Evolutionary conservation across 345 rosid species (phyloP), one percentile per base, ranked within the genome.

Genomic region (Eucalyptus globulus): DNA sequence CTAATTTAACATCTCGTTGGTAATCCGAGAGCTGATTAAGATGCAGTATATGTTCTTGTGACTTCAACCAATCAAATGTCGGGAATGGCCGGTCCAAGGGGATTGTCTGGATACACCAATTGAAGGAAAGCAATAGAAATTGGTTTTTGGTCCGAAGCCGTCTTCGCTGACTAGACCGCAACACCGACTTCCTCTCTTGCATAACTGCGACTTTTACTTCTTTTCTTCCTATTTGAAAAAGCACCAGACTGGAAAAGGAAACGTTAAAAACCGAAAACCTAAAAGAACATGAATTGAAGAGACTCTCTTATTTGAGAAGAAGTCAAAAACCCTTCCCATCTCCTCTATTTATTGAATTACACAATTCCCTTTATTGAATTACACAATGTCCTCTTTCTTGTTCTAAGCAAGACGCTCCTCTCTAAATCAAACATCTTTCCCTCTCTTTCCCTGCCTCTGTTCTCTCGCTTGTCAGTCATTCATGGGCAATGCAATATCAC

Each of bases 401-500:
- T 17, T 72, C 45, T 37, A 37, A 10, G 81, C 81, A 34, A 72
- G 81, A 19, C 81, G 45, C 26, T 72, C 81, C 81, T 65, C 76
- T 65, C 24, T n/a, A 65, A n/a, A 15, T 65, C 76, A n/a, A 65
- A 65, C 40, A 15, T 34, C 81, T 34, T 43, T 72, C 80, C 21
- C 49, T 24, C 27, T 34, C 31, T 22, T 19, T 54, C 80, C 19
- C 37, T 14, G 12, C 14, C 65, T n/a, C 83, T 62, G 69, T 29
- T 7, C 90, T 51, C 56, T 49, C 86, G 4, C 65, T 85, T 44
- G n/a, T 87, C 88, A 14, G 56, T 31, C 80, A 54, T 43, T 62
- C 60, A 93, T 93, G 94, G 94, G 94, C 86, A 92, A 92, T 90
- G 87, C 92, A 6, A n/a, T 89, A 21, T 89, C 91, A 26, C 91